Conservation (phyloP, 305 asterid species). For the Fraxinus latifolia region DNA sequence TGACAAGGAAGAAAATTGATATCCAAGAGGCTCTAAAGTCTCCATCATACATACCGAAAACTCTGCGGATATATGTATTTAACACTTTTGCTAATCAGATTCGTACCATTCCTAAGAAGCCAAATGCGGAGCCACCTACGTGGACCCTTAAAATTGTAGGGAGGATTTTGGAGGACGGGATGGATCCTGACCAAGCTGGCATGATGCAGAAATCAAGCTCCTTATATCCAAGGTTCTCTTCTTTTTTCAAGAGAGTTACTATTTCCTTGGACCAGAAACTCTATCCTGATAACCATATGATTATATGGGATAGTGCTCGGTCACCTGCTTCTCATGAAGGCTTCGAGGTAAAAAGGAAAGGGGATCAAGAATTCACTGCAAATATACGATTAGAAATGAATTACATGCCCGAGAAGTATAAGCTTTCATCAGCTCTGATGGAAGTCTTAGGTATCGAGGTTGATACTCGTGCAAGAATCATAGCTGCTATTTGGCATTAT, state of each 20-base stretch:
- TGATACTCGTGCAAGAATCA: slow-evolving; percentile 84
- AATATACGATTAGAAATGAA: slow-evolving; percentile 80
- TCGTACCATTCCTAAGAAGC: slow-evolving; percentile 79
- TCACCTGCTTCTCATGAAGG: slow-evolving; percentile 91
- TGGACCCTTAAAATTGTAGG: slow-evolving; percentile 97
- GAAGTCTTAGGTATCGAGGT: slow-evolving; percentile 93
- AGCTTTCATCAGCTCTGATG: slow-evolving; percentile 68
- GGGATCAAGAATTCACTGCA: slow-evolving; percentile 84
- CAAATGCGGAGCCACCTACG: slow-evolving; percentile 79
- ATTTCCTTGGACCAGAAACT: slow-evolving; percentile 82
- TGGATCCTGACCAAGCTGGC: slow-evolving; percentile 85
- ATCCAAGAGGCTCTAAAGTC: slow-evolving; percentile 84
- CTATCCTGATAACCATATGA: slow-evolving; percentile 84
- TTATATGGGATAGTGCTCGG: slow-evolving; percentile 82
- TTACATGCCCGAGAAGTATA: slow-evolving; percentile 82
- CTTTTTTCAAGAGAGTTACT: slow-evolving; percentile 84
- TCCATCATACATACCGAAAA: slow-evolving; percentile 75
- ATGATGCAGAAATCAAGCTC: slow-evolving; percentile 72
- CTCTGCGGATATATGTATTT: slow-evolving; percentile 80
- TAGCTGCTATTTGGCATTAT: slow-evolving; percentile 94
- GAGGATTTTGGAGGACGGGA: slow-evolving; percentile 85
- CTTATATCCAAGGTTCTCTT: slow-evolving; percentile 73
- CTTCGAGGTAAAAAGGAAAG: slow-evolving; percentile 89
- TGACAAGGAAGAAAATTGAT: slow-evolving; percentile 84
- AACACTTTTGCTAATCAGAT: slow-evolving; percentile 85